Conservation (phyloP, 2,329 filamentous ascomycete species). For the Madurella fahalii region DNA sequence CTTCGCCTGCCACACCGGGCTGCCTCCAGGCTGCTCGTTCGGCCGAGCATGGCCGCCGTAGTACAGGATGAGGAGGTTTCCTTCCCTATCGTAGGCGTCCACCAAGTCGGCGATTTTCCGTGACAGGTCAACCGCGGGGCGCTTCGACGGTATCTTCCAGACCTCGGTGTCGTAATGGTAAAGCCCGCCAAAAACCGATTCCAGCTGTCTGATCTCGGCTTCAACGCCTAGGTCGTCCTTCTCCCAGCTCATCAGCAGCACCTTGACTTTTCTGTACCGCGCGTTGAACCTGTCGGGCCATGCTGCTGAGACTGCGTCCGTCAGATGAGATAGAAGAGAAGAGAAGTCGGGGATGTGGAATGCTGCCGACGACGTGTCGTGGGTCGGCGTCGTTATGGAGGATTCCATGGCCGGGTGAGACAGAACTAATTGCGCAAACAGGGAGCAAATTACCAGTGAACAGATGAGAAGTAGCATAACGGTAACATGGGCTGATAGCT, state of each 20-base stretch:
- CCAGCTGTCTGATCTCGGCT: slow-evolving; percentile 7
- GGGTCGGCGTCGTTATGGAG: slow-evolving; percentile 1
- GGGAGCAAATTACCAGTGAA: background rate
- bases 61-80: slow-evolving; percentile 20
- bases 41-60: slow-evolving; percentile 17
- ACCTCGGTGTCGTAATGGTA: slow-evolving; percentile 19
- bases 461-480: background rate
- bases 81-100: slow-evolving; percentile 10
- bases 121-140: slow-evolving; percentile 11
- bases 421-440: slow-evolving; percentile 1
- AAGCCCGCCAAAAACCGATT: slow-evolving; percentile 13
- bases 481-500: background rate
- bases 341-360: slow-evolving; percentile 12
- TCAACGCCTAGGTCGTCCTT: slow-evolving; percentile 15
- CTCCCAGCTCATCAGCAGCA: slow-evolving; percentile 20
- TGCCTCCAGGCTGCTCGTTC: slow-evolving; percentile 10
- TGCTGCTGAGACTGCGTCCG: slow-evolving; percentile 13
- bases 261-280: slow-evolving; percentile 17
- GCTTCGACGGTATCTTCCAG: slow-evolving; percentile 19
- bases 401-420: slow-evolving; percentile 5
- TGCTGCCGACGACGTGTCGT: slow-evolving; percentile 11
- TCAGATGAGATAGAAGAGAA: slow-evolving; percentile 9
- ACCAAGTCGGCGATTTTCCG: slow-evolving; percentile 11
- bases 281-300: slow-evolving; percentile 6
- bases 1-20: slow-evolving; percentile 19